These are phyloP conservation scores for Trametes cingulata DNA, from an alignment of 768 basidiomycete species.

Conservation along the genomic window DNA sequence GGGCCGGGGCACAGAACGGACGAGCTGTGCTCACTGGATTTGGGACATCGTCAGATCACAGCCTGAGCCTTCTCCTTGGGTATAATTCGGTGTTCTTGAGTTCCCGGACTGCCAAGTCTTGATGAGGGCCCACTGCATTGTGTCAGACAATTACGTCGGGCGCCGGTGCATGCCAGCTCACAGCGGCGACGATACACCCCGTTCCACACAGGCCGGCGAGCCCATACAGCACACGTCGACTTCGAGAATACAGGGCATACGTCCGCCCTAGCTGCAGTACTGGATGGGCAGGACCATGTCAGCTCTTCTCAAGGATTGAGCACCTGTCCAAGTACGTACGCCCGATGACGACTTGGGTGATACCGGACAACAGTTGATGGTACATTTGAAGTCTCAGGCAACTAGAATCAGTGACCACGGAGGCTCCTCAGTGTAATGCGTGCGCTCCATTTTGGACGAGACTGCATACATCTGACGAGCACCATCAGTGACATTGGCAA, in stretches of 20 bases:
- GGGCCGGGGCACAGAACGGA: background rate
- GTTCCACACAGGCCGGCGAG: no score
- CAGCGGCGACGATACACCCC: background rate
- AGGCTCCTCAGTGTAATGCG: background rate
- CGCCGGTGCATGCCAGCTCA: background rate
- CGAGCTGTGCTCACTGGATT: slow-evolving; percentile 2
- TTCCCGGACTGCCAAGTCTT: background rate
- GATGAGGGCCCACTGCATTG: background rate
- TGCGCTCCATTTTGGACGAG: no score
- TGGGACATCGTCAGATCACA: background rate
- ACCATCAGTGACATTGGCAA: background rate
- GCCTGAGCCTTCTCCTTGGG: background rate
- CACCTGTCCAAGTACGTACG: background rate
- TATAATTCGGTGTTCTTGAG: no score
- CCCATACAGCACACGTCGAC: slow-evolving; percentile 10
- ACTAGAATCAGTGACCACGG: background rate
- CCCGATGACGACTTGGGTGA: background rate
- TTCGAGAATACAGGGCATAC: slow-evolving; percentile 25
- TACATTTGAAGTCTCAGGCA: slow-evolving; percentile 1
- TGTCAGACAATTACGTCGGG: background rate
- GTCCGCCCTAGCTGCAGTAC: slow-evolving; percentile 24
- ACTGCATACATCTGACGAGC: no score
- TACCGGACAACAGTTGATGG: background rate
- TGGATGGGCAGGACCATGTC: background rate
- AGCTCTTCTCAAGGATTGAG: background rate